Evolutionary conservation across 2,329 filamentous ascomycete genomes (phyloP).

Genomic region (Coleophoma eucalyptorum): DNA sequence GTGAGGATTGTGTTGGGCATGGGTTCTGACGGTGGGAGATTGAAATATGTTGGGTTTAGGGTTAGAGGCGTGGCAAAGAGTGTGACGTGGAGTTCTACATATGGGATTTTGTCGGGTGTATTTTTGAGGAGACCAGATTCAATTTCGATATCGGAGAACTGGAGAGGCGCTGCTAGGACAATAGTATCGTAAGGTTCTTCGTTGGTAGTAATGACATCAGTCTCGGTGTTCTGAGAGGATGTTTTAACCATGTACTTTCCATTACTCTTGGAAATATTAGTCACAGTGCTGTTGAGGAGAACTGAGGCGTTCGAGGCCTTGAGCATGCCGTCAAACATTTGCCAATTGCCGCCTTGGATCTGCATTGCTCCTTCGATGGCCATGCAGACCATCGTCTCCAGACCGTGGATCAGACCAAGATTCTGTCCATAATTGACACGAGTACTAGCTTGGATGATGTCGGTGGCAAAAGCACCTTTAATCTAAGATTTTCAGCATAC

Average conservation of each 20-base stretch:
- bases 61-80: slow-evolving; percentile 75
- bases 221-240: slow-evolving; percentile 6
- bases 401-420: slow-evolving; percentile 76
- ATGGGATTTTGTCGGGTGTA: slow-evolving; percentile 74
- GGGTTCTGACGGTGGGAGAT: slow-evolving; percentile 48
- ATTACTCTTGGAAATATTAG: slow-evolving; percentile 48
- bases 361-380: slow-evolving; percentile 79
- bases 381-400: slow-evolving; percentile 88
- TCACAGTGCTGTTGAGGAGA: slow-evolving; percentile 64
- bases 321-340: slow-evolving; percentile 84
- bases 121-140: slow-evolving; percentile 65
- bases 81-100: slow-evolving; percentile 83
- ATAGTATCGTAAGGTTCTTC: slow-evolving; percentile 66
- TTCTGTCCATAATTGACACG: slow-evolving; percentile 96
- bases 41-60: slow-evolving; percentile 73
- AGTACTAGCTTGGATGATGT: slow-evolving; percentile 87
- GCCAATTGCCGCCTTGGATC: slow-evolving; percentile 86
- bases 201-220: slow-evolving; percentile 4
- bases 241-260: slow-evolving; percentile 44
- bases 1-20: slow-evolving; percentile 79
- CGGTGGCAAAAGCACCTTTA: slow-evolving; percentile 61
- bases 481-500: slow-evolving; percentile 41
- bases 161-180: slow-evolving; percentile 78
- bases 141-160: slow-evolving; percentile 68
- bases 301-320: slow-evolving; percentile 57